Conservation (phyloP, 352 stramenopile species). For the Globisporangium solare region DNA sequence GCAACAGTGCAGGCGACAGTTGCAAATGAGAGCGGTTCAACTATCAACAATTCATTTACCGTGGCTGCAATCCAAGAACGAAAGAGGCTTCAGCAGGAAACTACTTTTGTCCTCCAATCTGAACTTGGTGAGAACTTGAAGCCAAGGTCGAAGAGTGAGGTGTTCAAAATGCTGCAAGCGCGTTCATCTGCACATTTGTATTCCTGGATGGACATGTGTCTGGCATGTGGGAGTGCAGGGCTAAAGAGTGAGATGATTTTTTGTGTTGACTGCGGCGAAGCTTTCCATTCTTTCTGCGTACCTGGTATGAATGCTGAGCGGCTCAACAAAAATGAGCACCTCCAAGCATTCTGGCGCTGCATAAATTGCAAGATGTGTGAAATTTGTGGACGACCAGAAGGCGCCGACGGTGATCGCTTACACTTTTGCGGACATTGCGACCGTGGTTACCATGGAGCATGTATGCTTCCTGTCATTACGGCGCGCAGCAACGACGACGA, state of each 20-base stretch:
- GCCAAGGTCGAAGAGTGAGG: constrained; percentile 54
- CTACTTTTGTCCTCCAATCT: constrained; percentile 41
- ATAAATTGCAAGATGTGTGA: constrained; percentile 96
- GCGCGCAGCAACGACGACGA: constrained; percentile 10
- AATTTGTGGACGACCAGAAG: constrained; percentile 71
- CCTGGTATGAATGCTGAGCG: constrained; percentile 31
- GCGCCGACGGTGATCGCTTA: constrained; percentile 23
- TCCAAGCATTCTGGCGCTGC: constrained; percentile 89
- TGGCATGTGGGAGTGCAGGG: constrained; percentile 86
- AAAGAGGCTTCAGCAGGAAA: constrained; percentile 1
- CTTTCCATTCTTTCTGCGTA: constrained; percentile 92
- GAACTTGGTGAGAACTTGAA: constrained; percentile 52
- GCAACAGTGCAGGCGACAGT: constrained; percentile 3
- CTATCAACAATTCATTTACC: constrained; percentile 1
- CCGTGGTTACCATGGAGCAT: constrained; percentile 51
- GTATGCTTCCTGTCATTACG: constrained; percentile 37
- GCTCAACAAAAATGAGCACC: constrained; percentile 31
- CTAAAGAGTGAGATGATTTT: constrained; percentile 86
- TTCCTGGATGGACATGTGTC: constrained; percentile 91
- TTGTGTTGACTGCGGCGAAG: constrained; percentile 95
- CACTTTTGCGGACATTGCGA: constrained; percentile 44
- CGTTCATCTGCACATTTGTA: constrained; percentile 76
- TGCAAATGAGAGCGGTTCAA: constrained; percentile 2
- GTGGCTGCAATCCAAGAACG: neutral
- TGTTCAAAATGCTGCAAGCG: constrained; percentile 74